phyloP scores from a whole-genome alignment of 148 eudicot genomes.

The Bassia scoparia region DNA sequence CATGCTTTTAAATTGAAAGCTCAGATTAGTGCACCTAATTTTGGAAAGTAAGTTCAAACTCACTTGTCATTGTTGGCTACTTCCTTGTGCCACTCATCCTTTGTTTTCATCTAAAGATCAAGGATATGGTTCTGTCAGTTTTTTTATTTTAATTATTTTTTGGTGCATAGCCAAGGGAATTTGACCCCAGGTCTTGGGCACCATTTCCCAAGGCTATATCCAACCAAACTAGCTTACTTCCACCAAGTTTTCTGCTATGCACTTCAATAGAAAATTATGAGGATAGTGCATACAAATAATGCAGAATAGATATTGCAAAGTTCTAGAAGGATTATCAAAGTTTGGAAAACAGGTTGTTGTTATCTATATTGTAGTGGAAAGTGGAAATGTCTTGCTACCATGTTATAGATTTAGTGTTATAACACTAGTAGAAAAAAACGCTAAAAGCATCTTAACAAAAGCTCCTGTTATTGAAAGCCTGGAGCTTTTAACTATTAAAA shows the following conservation, averaged over 20 bases:
- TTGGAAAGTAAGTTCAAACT: slow-evolving; percentile 58
- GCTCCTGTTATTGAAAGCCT: too few relatives aligned
- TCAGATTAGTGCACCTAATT: slow-evolving; percentile 39
- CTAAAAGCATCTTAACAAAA: too few relatives aligned
- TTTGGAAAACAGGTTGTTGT: neutral
- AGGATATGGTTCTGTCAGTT: slow-evolving; percentile 1
- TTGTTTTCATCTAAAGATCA: neutral
- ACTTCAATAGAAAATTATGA: neutral
- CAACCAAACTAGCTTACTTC: too few relatives aligned
- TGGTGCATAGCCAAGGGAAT: too few relatives aligned
- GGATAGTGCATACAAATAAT: neutral
- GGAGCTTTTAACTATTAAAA: too few relatives aligned
- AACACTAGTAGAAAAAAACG: too few relatives aligned
- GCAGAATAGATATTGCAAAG: neutral
- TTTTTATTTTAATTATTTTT: too few relatives aligned
- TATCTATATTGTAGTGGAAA: neutral
- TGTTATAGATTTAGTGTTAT: neutral
- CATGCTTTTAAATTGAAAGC: slow-evolving; percentile 54
- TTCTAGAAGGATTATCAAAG: neutral
- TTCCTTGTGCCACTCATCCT: neutral
- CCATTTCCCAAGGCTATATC: too few relatives aligned
- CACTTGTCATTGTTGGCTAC: neutral
- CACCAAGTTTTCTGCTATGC: too few relatives aligned
- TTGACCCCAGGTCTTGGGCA: too few relatives aligned
- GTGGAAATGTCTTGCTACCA: neutral